These are phyloP conservation scores for Tetracentron sinense DNA, from an alignment of 164 flowering plant genomes.

Conservation along the genomic window DNA sequence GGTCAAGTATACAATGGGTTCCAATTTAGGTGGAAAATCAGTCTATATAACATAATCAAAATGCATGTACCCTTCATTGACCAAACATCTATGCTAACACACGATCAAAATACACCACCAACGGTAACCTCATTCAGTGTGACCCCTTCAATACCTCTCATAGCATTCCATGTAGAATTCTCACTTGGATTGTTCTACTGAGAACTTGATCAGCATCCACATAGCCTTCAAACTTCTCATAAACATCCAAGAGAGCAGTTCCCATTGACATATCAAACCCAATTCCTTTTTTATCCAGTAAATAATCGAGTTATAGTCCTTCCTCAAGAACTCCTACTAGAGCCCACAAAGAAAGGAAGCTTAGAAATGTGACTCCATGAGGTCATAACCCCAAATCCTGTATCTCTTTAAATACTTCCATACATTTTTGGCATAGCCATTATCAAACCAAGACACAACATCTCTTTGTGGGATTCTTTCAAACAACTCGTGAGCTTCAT, in stretches of 20 bases:
- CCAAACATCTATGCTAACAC: conserved; percentile 25
- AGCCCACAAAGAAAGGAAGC: conserved; percentile 16
- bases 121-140: conserved; percentile 21
- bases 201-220: conserved; percentile 10
- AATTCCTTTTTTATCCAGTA: conserved; percentile 10
- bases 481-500: conserved; percentile 19
- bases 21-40: conserved; percentile 16
- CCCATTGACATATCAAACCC: conserved; percentile 19
- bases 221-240: conserved; percentile 21
- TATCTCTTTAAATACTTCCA: conserved; percentile 18
- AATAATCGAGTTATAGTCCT: conserved; percentile 14
- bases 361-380: conserved; percentile 11
- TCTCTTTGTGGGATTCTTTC: conserved; percentile 14
- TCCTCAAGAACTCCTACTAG: conserved; percentile 19
- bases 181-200: conserved; percentile 12
- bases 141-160: too few species aligned
- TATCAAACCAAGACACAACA: conserved; percentile 26
- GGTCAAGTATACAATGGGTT: conserved; percentile 28
- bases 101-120: conserved; percentile 19
- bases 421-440: conserved; percentile 17
- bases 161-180: conserved; percentile 22
- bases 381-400: conserved; percentile 12
- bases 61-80: conserved; percentile 17
- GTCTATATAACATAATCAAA: conserved; percentile 13
- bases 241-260: conserved; percentile 25